Conservation (phyloP, 2,329 filamentous ascomycete species). For the Dryadomyces quercus-mongolicae region DNA sequence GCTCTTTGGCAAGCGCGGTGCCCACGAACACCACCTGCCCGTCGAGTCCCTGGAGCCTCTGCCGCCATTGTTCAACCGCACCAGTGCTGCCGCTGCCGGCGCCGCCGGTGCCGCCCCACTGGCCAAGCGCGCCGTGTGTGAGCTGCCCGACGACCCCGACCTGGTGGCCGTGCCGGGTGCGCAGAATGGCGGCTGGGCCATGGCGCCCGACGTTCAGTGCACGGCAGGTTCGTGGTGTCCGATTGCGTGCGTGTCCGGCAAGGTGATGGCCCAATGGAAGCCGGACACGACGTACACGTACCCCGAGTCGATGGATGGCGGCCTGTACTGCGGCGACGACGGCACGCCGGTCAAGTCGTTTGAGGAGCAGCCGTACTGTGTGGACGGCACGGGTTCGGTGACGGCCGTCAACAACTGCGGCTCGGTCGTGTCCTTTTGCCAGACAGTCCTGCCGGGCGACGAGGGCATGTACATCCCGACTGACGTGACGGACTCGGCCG, state of each 20-base stretch:
- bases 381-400: slow-evolving; percentile 53
- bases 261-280: slow-evolving; percentile 73
- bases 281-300: slow-evolving; percentile 56
- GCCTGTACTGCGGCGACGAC: slow-evolving; percentile 56
- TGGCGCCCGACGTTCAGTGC: slow-evolving; percentile 64
- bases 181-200: slow-evolving; percentile 64
- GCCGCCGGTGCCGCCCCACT: slow-evolving; percentile 15
- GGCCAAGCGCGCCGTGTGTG: slow-evolving; percentile 43
- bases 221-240: slow-evolving; percentile 59
- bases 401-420: slow-evolving; percentile 54
- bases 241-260: slow-evolving; percentile 62
- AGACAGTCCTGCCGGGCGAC: slow-evolving; percentile 67
- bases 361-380: slow-evolving; percentile 53
- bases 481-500: slow-evolving; percentile 42
- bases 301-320: slow-evolving; percentile 64
- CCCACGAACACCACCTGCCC: slow-evolving; percentile 17
- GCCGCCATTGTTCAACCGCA: slow-evolving; percentile 6
- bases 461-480: slow-evolving; percentile 77
- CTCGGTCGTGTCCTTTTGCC: slow-evolving; percentile 56
- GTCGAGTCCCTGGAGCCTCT: slow-evolving; percentile 9
- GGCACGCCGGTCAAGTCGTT: slow-evolving; percentile 61
- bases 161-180: slow-evolving; percentile 56
- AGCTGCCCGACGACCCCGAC: slow-evolving; percentile 54
- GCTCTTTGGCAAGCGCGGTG: slow-evolving; percentile 19
- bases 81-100: neutral